Evolutionary conservation across 2,329 filamentous ascomycete genomes (phyloP), one percentile per base, ranked within the genome.

Genomic region (Thielaviopsis musarum): DNA sequence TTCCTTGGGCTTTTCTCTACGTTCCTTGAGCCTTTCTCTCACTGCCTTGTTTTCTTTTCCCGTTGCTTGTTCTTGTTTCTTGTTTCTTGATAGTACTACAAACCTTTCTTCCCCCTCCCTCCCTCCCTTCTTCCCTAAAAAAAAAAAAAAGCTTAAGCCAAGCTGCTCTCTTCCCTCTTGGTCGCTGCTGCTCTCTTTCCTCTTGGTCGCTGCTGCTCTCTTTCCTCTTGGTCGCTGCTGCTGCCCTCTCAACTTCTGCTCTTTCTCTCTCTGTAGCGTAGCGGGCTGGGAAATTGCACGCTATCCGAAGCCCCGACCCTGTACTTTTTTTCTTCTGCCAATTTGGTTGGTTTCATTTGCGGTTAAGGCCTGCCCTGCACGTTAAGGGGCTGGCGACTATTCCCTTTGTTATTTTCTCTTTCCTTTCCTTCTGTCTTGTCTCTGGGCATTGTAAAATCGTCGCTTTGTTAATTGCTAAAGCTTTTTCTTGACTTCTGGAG

Each of bases 231-330:
- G 26, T 15, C 48, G 21, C n/a, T 24, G 13, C 49, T 45, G 12
- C 15, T 26, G n/a, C n/a, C n/a, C n/a, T n/a, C n/a, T n/a, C n/a
- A n/a, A n/a, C n/a, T n/a, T 15, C 38, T 56, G 19, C 38, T 49
- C 41, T 56, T 13, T 56, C 41, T 48, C 17, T 48, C 41, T 3
- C 17, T n/a, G 41, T 48, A 48, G 41, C 24, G 51, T 19, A 59
- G 51, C 53, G 59, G 59, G 59, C 56, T 62, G 60, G 60, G 60
- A 59, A 59, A 62, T 62, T 62, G 34, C 60, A 62, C 57, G n/a
- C 57, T 62, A 55, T 56, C 54, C 54, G 34, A 59, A 58, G 60
- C 57, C 60, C 60, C 57, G 54, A 59, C 57, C 60, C 60, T 62
- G 60, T 62, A 54, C 51, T 57, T 59, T 61, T 59, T 62, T 62